Base-by-base conservation (phyloP, 1,284 basidiomycete genomes). In the Stygiomarasmius scandens region DNA sequence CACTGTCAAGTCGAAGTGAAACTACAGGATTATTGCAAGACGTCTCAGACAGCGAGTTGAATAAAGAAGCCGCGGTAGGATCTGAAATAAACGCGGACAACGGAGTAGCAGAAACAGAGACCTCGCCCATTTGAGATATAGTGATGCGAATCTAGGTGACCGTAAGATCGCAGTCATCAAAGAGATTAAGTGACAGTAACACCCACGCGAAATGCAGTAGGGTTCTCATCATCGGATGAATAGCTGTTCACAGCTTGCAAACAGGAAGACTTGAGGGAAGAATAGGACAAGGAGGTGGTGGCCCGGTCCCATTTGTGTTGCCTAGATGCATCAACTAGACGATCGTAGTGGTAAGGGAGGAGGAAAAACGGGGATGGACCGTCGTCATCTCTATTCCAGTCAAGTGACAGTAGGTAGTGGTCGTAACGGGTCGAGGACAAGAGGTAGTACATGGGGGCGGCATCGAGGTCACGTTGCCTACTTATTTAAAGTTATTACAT, bases 371-470 rank as follows among this genome's bases (percentile, higher is more conserved):
- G 74, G 0, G 81, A 85, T 1, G 82, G 80, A 1, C 74, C 75
- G 50, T 82, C 77, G 9, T 73, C 63, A 16, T 60, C 55, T 20
- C 84, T 78, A 63, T 90, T 90, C 87, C 85, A 90, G 8, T 61
- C 36, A 11, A 78, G 67, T 5, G 65, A 59, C 11, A 73, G 65
- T 6, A 90, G 74, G 25, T 67, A 69, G 0, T 71, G 72, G 64
- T 91, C 90, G 65, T 80, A 88, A 58, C 86, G 76, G 0, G 80
- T 78, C 0, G 85, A 77, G 6, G 82, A 80, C 27, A 87, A 70
- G 25, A 89, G 75, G 36, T 77, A 67, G 64, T 74, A 78, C 54
- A 59, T 58, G 4, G 29, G 29, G 29, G 29, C 29, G 5, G 29
- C 29, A n/a, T n/a, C n/a, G n/a, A 12, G 29, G 29, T 32, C 29